A percentile compares a stretch with the other conserved stretches of the same genome.
These are phyloP conservation scores for Candida germanica DNA, from an alignment of 805 yeast genomes.

Conservation along the genomic window DNA sequence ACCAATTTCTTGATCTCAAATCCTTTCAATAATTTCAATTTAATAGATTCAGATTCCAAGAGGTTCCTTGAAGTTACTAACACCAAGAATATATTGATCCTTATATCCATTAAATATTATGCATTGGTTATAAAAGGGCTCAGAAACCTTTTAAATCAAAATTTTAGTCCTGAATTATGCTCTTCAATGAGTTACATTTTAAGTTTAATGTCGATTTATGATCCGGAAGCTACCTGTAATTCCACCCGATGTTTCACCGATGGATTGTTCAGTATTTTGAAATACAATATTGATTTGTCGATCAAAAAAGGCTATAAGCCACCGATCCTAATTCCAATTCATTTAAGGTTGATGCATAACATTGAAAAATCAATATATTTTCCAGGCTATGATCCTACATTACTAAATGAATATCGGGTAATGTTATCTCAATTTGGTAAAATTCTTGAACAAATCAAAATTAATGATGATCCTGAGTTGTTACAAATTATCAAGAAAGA, in stretches of 20 bases:
- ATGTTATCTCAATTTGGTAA: constrained; percentile 25
- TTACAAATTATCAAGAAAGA: constrained; percentile 18
- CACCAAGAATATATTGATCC: constrained; percentile 24
- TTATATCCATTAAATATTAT: constrained; percentile 34
- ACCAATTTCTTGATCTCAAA: constrained; percentile 37
- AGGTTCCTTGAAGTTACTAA: constrained; percentile 13
- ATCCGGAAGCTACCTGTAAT: constrained; percentile 38
- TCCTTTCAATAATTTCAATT: constrained; percentile 18
- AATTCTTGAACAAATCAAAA: constrained; percentile 5
- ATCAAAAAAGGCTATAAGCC: constrained; percentile 12
- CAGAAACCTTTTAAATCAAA: constrained; percentile 24
- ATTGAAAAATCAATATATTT: constrained; percentile 31
- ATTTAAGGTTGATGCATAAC: constrained; percentile 33
- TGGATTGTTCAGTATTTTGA: constrained; percentile 36
- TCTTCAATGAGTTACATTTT: constrained; percentile 36
- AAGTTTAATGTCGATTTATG: constrained; percentile 40
- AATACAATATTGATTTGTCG: constrained; percentile 20
- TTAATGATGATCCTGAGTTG: constrained; percentile 8
- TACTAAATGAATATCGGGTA: constrained; percentile 25
- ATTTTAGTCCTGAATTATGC: constrained; percentile 28
- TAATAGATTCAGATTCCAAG: constrained; percentile 9
- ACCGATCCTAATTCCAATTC: constrained; percentile 26
- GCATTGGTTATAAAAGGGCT: constrained; percentile 35
- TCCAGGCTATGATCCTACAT: constrained; percentile 32
- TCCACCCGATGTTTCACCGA: constrained; percentile 39